phyloP scores from a whole-genome alignment of 1,284 basidiomycete species.

The Thelephora terrestris region DNA sequence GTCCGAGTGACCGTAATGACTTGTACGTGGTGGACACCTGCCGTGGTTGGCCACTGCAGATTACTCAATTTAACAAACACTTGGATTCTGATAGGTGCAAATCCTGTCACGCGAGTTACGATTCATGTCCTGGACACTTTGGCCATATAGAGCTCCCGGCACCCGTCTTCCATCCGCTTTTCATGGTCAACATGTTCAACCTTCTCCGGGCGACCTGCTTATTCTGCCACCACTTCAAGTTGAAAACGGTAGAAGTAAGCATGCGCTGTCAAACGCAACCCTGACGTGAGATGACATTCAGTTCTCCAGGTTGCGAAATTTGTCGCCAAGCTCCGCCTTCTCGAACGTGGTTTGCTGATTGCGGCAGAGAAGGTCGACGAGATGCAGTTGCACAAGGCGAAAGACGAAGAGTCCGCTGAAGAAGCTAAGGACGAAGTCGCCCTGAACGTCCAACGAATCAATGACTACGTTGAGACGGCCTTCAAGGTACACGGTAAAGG shows the following conservation, averaged over 20 bases:
- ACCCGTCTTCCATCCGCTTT: slow-evolving; percentile 95
- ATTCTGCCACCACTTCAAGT: slow-evolving; percentile 93
- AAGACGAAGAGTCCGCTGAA: slow-evolving; percentile 44
- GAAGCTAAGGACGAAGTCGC: slow-evolving; percentile 24
- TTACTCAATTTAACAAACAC: background rate
- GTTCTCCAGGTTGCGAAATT: slow-evolving; percentile 65
- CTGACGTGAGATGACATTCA: too few relatives aligned
- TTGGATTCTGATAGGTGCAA: slow-evolving; percentile 57
- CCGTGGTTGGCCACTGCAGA: background rate
- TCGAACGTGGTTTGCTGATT: slow-evolving; percentile 85
- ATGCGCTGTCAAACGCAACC: background rate
- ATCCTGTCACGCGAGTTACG: slow-evolving; percentile 89
- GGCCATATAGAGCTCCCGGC: slow-evolving; percentile 98
- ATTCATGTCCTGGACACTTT: slow-evolving; percentile 95
- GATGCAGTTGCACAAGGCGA: slow-evolving; percentile 30
- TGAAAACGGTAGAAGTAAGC: slow-evolving; percentile 67
- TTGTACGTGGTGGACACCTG: slow-evolving; percentile 49
- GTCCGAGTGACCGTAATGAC: slow-evolving; percentile 80
- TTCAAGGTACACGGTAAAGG: slow-evolving; percentile 47
- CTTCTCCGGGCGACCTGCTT: slow-evolving; percentile 87
- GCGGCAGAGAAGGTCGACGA: slow-evolving; percentile 74
- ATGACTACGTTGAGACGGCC: slow-evolving; percentile 62
- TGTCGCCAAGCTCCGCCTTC: slow-evolving; percentile 77
- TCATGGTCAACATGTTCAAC: slow-evolving; percentile 89
- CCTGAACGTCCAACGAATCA: slow-evolving; percentile 36